Percentiles rank a stretch among this genome's conserved stretches.
Conservation (phyloP, 2,329 filamentous ascomycete genomes). For the Pseudodiploospora longispora region DNA sequence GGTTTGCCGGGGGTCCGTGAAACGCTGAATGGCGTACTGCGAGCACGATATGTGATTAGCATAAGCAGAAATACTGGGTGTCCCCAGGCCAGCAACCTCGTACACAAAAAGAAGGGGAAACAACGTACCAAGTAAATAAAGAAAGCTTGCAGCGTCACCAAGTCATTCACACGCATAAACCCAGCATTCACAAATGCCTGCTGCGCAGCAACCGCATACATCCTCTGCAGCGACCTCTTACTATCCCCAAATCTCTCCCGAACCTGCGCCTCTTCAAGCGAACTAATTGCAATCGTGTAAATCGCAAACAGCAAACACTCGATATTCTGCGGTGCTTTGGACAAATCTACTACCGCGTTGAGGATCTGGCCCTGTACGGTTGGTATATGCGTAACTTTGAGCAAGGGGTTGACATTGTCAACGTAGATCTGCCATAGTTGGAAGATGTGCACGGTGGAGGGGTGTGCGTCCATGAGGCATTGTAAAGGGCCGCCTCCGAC, state of each 20-base stretch:
- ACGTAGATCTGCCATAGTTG: slow-evolving; percentile 50
- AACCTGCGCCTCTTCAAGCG: slow-evolving; percentile 28
- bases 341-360: slow-evolving; percentile 36
- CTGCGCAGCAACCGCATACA: slow-evolving; percentile 41
- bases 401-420: slow-evolving; percentile 48
- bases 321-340: slow-evolving; percentile 29
- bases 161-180: slow-evolving; percentile 41
- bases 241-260: slow-evolving; percentile 29
- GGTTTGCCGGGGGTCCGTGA: slow-evolving; percentile 40
- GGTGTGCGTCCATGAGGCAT: slow-evolving; percentile 40
- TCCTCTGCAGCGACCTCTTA: slow-evolving; percentile 31
- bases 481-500: slow-evolving; percentile 32
- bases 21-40: slow-evolving; percentile 38
- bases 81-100: too few relatives aligned
- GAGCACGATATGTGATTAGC: background rate
- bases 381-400: slow-evolving; percentile 52
- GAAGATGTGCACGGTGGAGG: slow-evolving; percentile 35
- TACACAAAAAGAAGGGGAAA: background rate
- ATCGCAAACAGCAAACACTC: slow-evolving; percentile 52
- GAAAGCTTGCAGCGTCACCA: slow-evolving; percentile 48
- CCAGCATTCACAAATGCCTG: slow-evolving; percentile 44
- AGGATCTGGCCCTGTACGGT: slow-evolving; percentile 45
- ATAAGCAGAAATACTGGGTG: background rate
- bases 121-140: slow-evolving; percentile 46
- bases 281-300: slow-evolving; percentile 35